Evolutionary conservation across 2,329 filamentous ascomycete species (phyloP), one percentile per base, ranked within the genome.

Genomic region (Neopestalotiopsis clavispora): DNA sequence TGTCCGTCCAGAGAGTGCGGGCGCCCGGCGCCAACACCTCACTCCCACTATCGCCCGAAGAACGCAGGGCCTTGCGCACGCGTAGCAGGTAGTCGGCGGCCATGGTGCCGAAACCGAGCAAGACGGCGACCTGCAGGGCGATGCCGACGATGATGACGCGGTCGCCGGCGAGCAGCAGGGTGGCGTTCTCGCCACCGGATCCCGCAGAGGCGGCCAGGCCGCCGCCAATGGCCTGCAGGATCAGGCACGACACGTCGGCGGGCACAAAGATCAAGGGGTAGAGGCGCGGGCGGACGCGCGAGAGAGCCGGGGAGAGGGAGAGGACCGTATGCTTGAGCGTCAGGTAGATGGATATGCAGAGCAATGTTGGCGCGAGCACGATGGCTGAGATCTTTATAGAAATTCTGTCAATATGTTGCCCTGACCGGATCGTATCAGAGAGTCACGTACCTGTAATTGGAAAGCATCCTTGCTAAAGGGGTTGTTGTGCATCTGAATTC

Each of bases 321-420:
- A 87, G 78, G 69, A 85, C 83, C 72, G 88, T 78, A 81, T 90
- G 88, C 77, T 90, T 89, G 69, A 91, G 85, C 3, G 87, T 90
- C 32, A 91, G 84, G 80, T 91, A 91, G 77, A 91, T 86, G 74
- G 84, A 85, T 71, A 89, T 87, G 78, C 88, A 89, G 78, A 90
- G 82, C 69, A 91, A 83, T 38, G 89, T 88, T 2, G 87, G 87
- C n/a, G 81, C 86, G 65, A 89, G 82, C 78, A 89, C 86, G 79
- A 89, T 87, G 78, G 78, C 84, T 84, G 76, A 90, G 89, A 38
- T 38, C 34, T 38, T 38, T 9, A 4, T 38, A 10, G 10, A 38
- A 9, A 3, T 0, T 6, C 1, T 38, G 34, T 38, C 2, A 38
- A 3, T 9, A 7, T 38, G 23, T 38, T 38, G 34, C 34, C 10